Base-by-base conservation (phyloP, 2,329 filamentous ascomycete genomes). In the Incumbomyces lentus region DNA sequence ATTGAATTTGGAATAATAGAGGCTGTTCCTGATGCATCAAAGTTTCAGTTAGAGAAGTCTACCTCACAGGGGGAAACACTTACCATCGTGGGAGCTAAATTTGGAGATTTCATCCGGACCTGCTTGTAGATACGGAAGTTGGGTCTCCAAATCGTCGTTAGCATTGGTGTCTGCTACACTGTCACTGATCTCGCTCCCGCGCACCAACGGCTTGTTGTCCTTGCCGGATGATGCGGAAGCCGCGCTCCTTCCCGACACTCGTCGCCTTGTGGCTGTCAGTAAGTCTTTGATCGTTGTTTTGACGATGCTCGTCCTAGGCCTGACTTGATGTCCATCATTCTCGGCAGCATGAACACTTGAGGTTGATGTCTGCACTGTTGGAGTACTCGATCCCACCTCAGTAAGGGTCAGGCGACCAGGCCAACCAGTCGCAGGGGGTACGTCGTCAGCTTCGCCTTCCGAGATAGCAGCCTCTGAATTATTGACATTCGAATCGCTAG, bases 281-380 rank as follows among this genome's bases (percentile, higher is more conserved):
- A 55, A 35, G 13, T 53, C 49, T 35, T 52, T 46, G 13, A 57
- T 52, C 40, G 47, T 52, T 34, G 47, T 54, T 35, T 41, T 43
- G 13, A 55, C 53, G 16, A 55, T 35, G 38, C 47, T 51, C n/a
- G 49, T 44, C 29, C 46, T 43, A 16, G 29, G 40, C 6, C 31
- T 26, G 12, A 47, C 40, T 32, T 50, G 33, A 18, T 47, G 41
- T 10, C 42, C 40, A 38, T 50, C 46, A 31, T 49, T 47, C 12
- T 49, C 40, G 6, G 41, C 47, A 26, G 26, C 22, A 17, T 31
- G 17, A 13, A 44, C 32, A 14, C 12, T 13, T 1, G 44, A 34
- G 10, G 48, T 40, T 11, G 47, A 43, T 30, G 44, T 40, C 34
- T 55, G 50, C 18, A 45, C 40, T 10, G 48, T 42, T 3, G 43